Conservation (phyloP, 768 basidiomycete genomes). For the Lactarius deliciosus region DNA sequence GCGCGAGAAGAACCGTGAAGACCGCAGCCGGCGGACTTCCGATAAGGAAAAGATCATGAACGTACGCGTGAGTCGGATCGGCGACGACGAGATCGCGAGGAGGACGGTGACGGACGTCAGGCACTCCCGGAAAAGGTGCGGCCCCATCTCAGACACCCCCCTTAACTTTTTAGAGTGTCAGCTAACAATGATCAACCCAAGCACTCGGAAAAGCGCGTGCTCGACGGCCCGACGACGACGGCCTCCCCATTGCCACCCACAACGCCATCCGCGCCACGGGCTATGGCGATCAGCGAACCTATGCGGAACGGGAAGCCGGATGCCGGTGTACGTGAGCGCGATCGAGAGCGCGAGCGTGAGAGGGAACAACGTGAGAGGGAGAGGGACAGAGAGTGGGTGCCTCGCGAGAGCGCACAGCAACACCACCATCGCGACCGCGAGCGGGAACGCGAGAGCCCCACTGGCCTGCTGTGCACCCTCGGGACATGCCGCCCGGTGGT, state of each 20-base stretch:
- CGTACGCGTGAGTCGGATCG: constrained; percentile 67
- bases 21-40: constrained; percentile 59
- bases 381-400: constrained; percentile 22
- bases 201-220: constrained; percentile 53
- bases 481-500: constrained; percentile 17
- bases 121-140: constrained; percentile 60
- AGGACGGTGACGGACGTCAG: constrained; percentile 49
- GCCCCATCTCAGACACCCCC: not conserved
- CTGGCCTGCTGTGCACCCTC: constrained; percentile 8
- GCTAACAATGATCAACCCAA: not conserved
- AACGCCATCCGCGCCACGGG: constrained; percentile 69
- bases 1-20: constrained; percentile 75
- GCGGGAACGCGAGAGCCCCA: constrained; percentile 5
- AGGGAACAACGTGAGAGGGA: constrained; percentile 27
- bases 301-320: constrained; percentile 46
- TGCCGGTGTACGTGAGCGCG: constrained; percentile 37
- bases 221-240: constrained; percentile 46
- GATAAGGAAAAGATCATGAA: constrained; percentile 68
- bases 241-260: constrained; percentile 47
- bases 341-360: constrained; percentile 51
- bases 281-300: constrained; percentile 56
- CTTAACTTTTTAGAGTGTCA: constrained; percentile 2
- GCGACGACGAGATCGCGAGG: constrained; percentile 62
- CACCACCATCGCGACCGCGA: constrained; percentile 19
- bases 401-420: constrained; percentile 26